Conservation (phyloP, 805 yeast genomes). For the Phaffomyces thermotolerans region DNA sequence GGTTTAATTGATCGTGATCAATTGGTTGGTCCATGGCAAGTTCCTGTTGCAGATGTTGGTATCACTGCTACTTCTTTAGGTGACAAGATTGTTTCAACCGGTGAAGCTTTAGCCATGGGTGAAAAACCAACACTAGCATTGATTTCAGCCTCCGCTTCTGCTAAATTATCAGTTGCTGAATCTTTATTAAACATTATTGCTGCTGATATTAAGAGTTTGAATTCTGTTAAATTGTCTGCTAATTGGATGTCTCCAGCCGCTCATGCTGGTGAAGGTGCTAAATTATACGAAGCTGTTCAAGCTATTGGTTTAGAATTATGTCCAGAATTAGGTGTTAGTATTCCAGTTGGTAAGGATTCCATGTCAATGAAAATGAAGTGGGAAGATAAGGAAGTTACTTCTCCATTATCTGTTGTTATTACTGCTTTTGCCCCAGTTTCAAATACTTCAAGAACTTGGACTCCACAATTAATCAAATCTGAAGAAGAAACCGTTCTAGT, state of each 20-base stretch:
- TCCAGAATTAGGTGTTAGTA: constrained; percentile 83
- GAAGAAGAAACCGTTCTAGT: constrained; percentile 56
- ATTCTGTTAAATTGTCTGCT: constrained; percentile 80
- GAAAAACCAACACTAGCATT: constrained; percentile 90
- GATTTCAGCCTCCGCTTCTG: constrained; percentile 83
- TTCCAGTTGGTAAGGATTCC: constrained; percentile 98
- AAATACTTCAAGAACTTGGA: constrained; percentile 89
- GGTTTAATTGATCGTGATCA: constrained; percentile 97
- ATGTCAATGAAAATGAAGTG: constrained; percentile 99
- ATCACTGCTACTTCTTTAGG: constrained; percentile 90
- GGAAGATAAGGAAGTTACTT: constrained; percentile 85
- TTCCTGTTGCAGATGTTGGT: constrained; percentile 97
- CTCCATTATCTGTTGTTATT: constrained; percentile 87
- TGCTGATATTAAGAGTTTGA: constrained; percentile 73
- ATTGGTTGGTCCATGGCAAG: constrained; percentile 99
- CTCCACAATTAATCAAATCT: constrained; percentile 63
- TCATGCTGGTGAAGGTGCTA: constrained; percentile 91
- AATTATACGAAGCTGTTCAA: constrained; percentile 92
- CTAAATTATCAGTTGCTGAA: constrained; percentile 94
- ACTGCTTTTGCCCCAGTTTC: constrained; percentile 89
- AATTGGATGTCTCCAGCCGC: constrained; percentile 99
- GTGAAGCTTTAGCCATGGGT: constrained; percentile 98
- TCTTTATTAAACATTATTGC: constrained; percentile 82
- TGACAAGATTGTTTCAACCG: constrained; percentile 60
- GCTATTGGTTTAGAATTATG: constrained; percentile 93